Evolutionary conservation across 2,329 filamentous ascomycete species (phyloP), one percentile per base, ranked within the genome.

Genomic region (Fusarium poae): DNA sequence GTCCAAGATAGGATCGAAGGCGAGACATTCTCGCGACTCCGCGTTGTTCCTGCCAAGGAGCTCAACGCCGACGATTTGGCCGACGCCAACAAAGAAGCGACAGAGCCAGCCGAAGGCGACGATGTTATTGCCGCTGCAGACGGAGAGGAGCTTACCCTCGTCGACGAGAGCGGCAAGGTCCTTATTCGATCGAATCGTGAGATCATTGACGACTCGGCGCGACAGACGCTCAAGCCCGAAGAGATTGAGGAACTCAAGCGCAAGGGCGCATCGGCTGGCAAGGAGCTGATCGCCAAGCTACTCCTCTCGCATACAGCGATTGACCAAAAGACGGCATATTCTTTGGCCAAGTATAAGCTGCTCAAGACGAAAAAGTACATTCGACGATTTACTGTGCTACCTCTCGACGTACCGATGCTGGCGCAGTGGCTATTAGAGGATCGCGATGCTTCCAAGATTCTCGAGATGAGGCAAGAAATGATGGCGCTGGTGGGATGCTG

Each of bases 361-460:
- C 85, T 97, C 45, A 99, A 99, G 82, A 91, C 92, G 68, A 94
- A 91, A 77, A 99, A 99, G 80, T 98, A 97, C 77, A 86, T 98
- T 68, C 90, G 92, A 74, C 86, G 94, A 15, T 98, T 99, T 75
- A 93, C 92, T 0, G 88, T 96, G 2, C 79, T 97, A 52, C 95
- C 95, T 1, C 81, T 98, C 71, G 94, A 97, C 75, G 89, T 97
- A 16, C 85, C 89, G 1, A 85, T 89, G 68, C 82, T 98, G 65
- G 89, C 89, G 21, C 88, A 93, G 71, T 97, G 91, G 83, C 84
- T 95, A 74, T 81, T 97, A 50, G 85, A 91, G 58, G 92, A 97
- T 73, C 92, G 91, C 74, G 94, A 98, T 72, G 85, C 92, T 0
- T 82, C 84, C 62, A 93, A 91, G 78, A 92, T 97, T 30, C 83